phyloP scores from a whole-genome alignment of 2,329 filamentous ascomycete genomes.

The Botrytis tulipae region DNA sequence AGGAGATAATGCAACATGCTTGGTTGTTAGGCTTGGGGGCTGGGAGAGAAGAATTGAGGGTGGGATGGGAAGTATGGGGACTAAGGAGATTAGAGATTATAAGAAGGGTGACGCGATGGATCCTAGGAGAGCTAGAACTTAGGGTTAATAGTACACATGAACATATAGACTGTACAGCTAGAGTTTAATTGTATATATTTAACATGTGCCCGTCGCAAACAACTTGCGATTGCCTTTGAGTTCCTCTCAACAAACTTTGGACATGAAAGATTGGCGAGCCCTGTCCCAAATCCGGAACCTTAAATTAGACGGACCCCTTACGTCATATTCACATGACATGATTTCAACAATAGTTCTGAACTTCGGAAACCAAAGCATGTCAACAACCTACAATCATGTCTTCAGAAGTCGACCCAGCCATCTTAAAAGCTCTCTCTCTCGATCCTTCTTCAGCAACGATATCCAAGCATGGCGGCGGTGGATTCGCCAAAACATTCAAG shows the following conservation, averaged over 20 bases:
- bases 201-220: background rate
- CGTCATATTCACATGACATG: constrained; percentile 16
- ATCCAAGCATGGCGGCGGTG: constrained; percentile 61
- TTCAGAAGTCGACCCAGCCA: constrained; percentile 58
- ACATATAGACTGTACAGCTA: constrained; percentile 3
- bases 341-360: background rate
- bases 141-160: constrained; percentile 3
- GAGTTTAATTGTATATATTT: background rate
- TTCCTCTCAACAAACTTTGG: background rate
- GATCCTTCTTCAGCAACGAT: constrained; percentile 51
- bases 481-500: constrained; percentile 67
- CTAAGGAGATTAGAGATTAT: constrained; percentile 86
- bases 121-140: constrained; percentile 61
- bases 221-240: background rate
- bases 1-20: constrained; percentile 68
- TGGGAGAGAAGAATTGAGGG: constrained; percentile 77
- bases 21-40: constrained; percentile 65
- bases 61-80: constrained; percentile 82
- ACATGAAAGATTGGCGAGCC: background rate
- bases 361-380: background rate
- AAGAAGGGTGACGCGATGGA: constrained; percentile 77
- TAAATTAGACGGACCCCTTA: background rate
- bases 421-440: constrained; percentile 59
- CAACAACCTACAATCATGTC: constrained; percentile 40
- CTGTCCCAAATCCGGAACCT: background rate